phyloP scores from a whole-genome alignment of 2,329 filamentous ascomycete species.

The Acephala macrosclerotiorum region DNA sequence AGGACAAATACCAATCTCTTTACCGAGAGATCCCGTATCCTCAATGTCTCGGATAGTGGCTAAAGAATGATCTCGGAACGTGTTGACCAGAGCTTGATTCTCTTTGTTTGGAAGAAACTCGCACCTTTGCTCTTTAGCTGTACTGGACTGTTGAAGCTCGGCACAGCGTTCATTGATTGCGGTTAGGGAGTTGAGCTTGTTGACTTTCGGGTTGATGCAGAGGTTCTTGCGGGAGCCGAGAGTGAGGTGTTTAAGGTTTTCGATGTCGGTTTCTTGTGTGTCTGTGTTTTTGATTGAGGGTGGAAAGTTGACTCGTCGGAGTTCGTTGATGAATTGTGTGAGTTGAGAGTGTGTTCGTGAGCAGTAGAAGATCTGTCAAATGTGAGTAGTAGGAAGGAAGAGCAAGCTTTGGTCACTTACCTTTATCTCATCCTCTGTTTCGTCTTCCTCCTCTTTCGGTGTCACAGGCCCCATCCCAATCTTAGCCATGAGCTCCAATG shows the following conservation, averaged over 20 bases:
- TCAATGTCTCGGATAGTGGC: slow-evolving; percentile 93
- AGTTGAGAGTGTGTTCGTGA: slow-evolving; percentile 78
- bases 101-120: slow-evolving; percentile 81
- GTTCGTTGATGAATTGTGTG: slow-evolving; percentile 72
- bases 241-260: slow-evolving; percentile 71
- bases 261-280: slow-evolving; percentile 46
- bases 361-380: slow-evolving; percentile 67
- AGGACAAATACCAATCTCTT: slow-evolving; percentile 82
- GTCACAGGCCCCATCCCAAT: slow-evolving; percentile 48
- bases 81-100: slow-evolving; percentile 72
- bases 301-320: slow-evolving; percentile 69
- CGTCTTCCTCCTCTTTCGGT: slow-evolving; percentile 53
- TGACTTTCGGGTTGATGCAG: slow-evolving; percentile 89
- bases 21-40: slow-evolving; percentile 81
- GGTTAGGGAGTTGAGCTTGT: slow-evolving; percentile 70
- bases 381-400: slow-evolving; percentile 18
- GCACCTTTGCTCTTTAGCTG: slow-evolving; percentile 71
- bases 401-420: slow-evolving; percentile 30
- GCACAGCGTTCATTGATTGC: slow-evolving; percentile 94
- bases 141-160: slow-evolving; percentile 81
- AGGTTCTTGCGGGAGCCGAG: slow-evolving; percentile 74
- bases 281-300: slow-evolving; percentile 57
- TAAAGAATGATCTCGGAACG: slow-evolving; percentile 85
- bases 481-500: slow-evolving; percentile 67
- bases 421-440: slow-evolving; percentile 64